Evolutionary conservation across 2,329 filamentous ascomycete genomes (phyloP).

Genomic region (Pyricularia pennisetigena): DNA sequence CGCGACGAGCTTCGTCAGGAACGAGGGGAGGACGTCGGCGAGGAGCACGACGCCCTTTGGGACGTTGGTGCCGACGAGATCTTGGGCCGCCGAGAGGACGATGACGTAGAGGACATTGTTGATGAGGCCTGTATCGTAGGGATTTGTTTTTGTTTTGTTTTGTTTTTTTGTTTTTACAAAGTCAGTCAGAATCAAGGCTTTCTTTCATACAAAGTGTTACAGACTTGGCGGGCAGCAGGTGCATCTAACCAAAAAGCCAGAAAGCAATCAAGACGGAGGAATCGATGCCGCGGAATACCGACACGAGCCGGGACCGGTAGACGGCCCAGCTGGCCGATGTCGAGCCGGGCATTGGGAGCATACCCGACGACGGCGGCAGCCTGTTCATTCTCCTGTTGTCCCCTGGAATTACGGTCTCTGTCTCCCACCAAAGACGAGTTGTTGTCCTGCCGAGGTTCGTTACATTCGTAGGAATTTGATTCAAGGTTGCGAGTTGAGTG

Average conservation of each 20-base stretch:
- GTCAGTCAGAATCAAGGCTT: background rate
- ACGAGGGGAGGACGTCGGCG: slow-evolving; percentile 84
- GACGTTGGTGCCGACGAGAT: slow-evolving; percentile 77
- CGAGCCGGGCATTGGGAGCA: slow-evolving; percentile 48
- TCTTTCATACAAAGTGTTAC: background rate
- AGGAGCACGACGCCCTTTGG: slow-evolving; percentile 91
- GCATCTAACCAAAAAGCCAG: slow-evolving; percentile 75
- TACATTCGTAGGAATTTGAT: background rate
- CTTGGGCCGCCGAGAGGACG: slow-evolving; percentile 88
- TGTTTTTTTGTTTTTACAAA: no score
- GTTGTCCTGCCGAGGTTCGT: background rate
- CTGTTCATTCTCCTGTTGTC: slow-evolving; percentile 22
- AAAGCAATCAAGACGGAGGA: slow-evolving; percentile 69
- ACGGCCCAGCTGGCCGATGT: slow-evolving; percentile 61
- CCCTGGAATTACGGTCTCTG: background rate
- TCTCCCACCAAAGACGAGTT: background rate
- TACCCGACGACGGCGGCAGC: slow-evolving; percentile 30
- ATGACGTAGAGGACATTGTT: slow-evolving; percentile 98
- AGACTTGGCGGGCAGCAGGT: background rate
- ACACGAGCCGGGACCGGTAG: slow-evolving; percentile 55
- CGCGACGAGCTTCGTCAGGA: slow-evolving; percentile 76
- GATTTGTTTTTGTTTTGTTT: no score
- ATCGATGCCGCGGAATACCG: slow-evolving; percentile 58
- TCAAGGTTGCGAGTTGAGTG: background rate
- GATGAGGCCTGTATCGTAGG: slow-evolving; percentile 55